phyloP scores from a whole-genome alignment of 1,284 basidiomycete genomes.

The Ustilago xerochloae region DNA sequence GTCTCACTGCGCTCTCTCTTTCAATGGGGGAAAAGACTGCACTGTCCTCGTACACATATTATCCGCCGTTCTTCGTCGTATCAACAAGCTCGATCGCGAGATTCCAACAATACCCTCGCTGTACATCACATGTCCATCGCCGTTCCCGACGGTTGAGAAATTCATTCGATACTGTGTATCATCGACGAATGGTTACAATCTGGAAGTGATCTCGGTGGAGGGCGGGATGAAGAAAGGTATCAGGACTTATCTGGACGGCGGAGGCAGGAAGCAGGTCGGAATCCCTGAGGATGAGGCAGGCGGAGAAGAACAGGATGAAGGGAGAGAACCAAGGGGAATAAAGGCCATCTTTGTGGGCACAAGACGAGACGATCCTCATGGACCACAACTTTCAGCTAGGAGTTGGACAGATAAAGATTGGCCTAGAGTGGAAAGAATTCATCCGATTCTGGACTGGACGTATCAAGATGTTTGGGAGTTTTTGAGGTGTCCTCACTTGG shows the following conservation, averaged over 20 bases:
- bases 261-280: conserved; percentile 65
- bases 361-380: conserved; percentile 87
- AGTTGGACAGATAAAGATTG: conserved; percentile 73
- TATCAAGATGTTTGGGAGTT: conserved; percentile 92
- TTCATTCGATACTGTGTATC: conserved; percentile 78
- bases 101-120: conserved; percentile 77
- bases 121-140: conserved; percentile 89
- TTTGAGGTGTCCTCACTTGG: conserved; percentile 78
- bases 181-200: conserved; percentile 75
- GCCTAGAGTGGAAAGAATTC: conserved; percentile 89
- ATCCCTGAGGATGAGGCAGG: background rate
- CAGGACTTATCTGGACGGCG: conserved; percentile 74
- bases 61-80: conserved; percentile 74
- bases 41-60: conserved; percentile 93
- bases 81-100: conserved; percentile 58
- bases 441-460: conserved; percentile 95
- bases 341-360: conserved; percentile 90
- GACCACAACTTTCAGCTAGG: conserved; percentile 66
- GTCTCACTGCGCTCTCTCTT: conserved; percentile 75
- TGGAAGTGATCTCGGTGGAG: conserved; percentile 81
- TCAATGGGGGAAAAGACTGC: conserved; percentile 97
- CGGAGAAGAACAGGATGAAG: background rate
- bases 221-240: conserved; percentile 87
- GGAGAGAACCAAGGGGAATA: conserved; percentile 67
- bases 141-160: conserved; percentile 83